Evolutionary conservation across 805 yeast species (phyloP), one percentile per base, ranked within the genome.

Genomic region (Kuraishia hungarica): DNA sequence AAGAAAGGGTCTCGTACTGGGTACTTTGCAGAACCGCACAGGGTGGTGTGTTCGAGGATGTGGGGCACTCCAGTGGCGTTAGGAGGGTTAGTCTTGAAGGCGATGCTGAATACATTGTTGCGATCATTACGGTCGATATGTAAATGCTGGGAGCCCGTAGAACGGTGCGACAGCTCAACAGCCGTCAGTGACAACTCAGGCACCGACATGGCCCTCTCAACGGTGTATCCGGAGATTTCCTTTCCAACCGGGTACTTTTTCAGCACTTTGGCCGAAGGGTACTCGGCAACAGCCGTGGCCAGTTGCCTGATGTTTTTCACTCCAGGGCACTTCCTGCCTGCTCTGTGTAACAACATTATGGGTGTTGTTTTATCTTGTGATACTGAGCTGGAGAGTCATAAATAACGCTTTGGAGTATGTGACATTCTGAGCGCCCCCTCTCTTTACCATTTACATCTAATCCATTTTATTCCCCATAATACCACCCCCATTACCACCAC

Each of bases 1-100:
- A 94, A 94, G 69, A 94, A 94, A 1, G 99, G 99, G 70, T 94
- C 99, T 61, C 97, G 77, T 1, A 94, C 97, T 2, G 97, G 97
- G 68, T 83, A 94, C 65, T 86, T 87, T 55, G 80, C 76, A 1
- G 97, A 91, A 2, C 99, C 99, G 72, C 99, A 94, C 39, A 94
- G 73, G 1, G 98, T 92, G 5, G 97, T 92, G 69, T 94, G 99
- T 68, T 94, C 99, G 56, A 94, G 71, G 56, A 94, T 92, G 69
- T 94, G 99, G 2, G 99, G 97, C 1, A 94, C 89, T 22, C 99
- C 99, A 2, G 97, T 88, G n/a, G 82, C 77, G 66, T 94, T 85
- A 0, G 98, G 97, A 0, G 99, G 97, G 62, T 91, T 89, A 0
- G 99, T 94, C 69, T 89, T 90, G 73, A 94, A 92, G 0, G 87